Percentiles rank a stretch among this genome's conserved stretches.
phyloP scores from a whole-genome alignment of 78 protist species.

The Isochrysis galbana region DNA sequence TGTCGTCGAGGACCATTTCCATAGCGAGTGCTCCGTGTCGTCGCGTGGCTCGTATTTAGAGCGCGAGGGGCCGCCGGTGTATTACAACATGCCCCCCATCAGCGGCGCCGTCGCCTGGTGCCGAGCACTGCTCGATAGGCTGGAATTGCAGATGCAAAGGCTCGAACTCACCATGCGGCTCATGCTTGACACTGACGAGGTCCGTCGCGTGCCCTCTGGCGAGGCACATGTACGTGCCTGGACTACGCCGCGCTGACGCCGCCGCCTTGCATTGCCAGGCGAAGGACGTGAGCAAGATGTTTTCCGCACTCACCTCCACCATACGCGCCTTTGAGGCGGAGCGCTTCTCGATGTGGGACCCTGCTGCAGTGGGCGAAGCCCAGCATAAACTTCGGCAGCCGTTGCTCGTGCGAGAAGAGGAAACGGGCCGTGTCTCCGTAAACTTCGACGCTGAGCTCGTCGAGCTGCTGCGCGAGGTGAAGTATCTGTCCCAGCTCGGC shows the following conservation, averaged over 20 bases:
- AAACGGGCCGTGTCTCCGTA: conserved; percentile 44
- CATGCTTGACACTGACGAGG: conserved; percentile 13
- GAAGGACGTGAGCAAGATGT: neutral
- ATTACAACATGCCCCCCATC: conserved; percentile 62
- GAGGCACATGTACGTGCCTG: too few species aligned
- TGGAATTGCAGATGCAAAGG: conserved; percentile 46
- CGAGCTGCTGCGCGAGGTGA: conserved; percentile 65
- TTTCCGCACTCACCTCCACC: neutral
- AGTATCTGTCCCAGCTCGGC: conserved; percentile 49
- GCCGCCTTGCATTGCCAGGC: too few species aligned
- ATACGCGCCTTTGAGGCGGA: neutral
- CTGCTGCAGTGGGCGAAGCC: neutral
- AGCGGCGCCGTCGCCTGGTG: conserved; percentile 65
- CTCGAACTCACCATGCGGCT: neutral
- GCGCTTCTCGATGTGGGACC: neutral
- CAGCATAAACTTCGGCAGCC: conserved; percentile 16
- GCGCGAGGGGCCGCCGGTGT: conserved; percentile 55
- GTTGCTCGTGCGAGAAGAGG: neutral
- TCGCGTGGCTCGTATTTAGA: neutral
- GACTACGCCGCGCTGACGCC: too few species aligned
- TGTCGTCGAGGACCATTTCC: conserved; percentile 50
- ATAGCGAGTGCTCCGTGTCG: neutral
- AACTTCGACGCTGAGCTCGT: conserved; percentile 72
- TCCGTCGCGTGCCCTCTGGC: too few species aligned
- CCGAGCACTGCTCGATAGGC: conserved; percentile 50